Base-by-base conservation (phyloP, 2,329 filamentous ascomycete genomes). In the Furcasterigmium sp. region DNA sequence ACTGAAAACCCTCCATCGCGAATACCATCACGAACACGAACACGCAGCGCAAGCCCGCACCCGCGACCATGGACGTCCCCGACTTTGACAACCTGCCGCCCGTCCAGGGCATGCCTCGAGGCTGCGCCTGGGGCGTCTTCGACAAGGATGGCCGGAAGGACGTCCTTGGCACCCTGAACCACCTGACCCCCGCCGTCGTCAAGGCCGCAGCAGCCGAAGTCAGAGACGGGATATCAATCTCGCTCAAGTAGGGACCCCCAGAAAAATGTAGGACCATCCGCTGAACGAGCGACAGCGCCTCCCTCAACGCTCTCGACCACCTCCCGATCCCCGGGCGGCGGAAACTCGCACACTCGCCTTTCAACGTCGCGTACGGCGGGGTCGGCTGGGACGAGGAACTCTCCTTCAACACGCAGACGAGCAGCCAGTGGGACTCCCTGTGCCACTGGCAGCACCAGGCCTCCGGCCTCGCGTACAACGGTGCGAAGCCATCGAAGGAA, bases 371-470 rank as follows among this genome's bases (percentile, higher is more conserved):
- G n/a, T 54, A 60, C 7, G 26, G 48, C 25, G 62, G 57, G 13
- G 41, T 63, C 4, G 54, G 52, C 10, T 71, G 67, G 58, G 72
- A 77, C 23, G 73, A 78, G 42, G 68, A 76, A 48, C 51, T 79
- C 7, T 58, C 63, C 3, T 70, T 81, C 60, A 80, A 80, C 55
- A 80, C 76, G 0, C 76, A 81, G 51, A 59, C 60, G 26, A 70
- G 69, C 42, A 73, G 67, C 19, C 77, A 81, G 56, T 81, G 75
- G 77, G 77, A 81, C 50, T 70, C 70, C 39, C 59, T 76, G 1
- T 62, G 64, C 20, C 71, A 76, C 52, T 68, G 70, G 50, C 60
- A 64, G n/a, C 68, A 74, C 42, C 60, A 68, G 41, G 52, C 61
- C 0, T 64, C 64, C 3, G 65, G 63, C 2, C 53, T 64, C 1